Percentiles rank a stretch among this genome's conserved stretches.
Evolutionary conservation across 176 grass and related monocot species (phyloP).

Genomic region (Rhynchospora breviuscula): DNA sequence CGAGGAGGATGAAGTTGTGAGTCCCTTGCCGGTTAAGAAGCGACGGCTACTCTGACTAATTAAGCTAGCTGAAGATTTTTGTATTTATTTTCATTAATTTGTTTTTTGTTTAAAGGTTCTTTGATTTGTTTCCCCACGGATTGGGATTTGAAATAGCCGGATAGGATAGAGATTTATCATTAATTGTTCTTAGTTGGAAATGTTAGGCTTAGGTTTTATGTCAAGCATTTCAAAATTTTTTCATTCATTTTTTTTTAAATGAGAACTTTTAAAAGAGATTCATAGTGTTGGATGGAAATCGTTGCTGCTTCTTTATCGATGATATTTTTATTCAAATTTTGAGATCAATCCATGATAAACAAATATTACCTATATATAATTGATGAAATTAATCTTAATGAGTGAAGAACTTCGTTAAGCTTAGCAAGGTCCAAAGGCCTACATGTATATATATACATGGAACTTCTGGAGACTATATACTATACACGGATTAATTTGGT

Average conservation of each 20-base stretch:
- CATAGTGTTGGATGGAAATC: neutral
- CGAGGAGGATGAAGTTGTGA: conserved; percentile 66
- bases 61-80: neutral
- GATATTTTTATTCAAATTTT: too few relatives aligned
- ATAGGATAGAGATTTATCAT: neutral
- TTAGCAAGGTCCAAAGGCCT: too few relatives aligned
- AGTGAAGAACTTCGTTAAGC: too few relatives aligned
- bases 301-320: neutral
- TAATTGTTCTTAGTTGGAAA: neutral
- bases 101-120: neutral
- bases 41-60: conserved; percentile 21
- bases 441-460: too few relatives aligned
- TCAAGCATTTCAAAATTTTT: neutral
- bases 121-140: neutral
- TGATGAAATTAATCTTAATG: too few relatives aligned
- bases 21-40: conserved; percentile 64
- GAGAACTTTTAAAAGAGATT: neutral
- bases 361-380: too few relatives aligned
- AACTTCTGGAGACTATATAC: too few relatives aligned
- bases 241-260: neutral
- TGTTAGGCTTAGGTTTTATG: neutral
- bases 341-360: too few relatives aligned
- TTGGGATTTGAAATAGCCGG: neutral
- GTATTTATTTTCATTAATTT: neutral
- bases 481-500: too few relatives aligned